Conservation (phyloP, 2,329 filamentous ascomycete genomes). For the Aspergillus brunneoviolaceus region DNA sequence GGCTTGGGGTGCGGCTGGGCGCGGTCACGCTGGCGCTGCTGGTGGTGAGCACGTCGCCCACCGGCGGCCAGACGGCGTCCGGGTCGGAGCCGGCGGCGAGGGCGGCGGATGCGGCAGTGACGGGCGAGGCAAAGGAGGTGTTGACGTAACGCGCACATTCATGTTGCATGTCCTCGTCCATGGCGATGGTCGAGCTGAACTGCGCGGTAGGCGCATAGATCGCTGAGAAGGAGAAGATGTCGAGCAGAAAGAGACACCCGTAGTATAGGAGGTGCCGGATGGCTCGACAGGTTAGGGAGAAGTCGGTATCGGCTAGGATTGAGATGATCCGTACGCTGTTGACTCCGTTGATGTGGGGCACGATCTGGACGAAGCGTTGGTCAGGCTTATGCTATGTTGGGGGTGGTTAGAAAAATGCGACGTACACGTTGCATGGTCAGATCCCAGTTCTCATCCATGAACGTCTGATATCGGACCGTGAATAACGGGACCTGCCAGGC, state of each 20-base stretch:
- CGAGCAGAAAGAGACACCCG: slow-evolving; percentile 82
- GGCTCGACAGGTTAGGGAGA: slow-evolving; percentile 80
- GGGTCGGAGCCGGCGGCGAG: slow-evolving; percentile 26
- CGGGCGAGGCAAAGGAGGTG: slow-evolving; percentile 43
- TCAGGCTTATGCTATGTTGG: not conserved
- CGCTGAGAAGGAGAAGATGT: slow-evolving; percentile 91
- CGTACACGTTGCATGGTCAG: slow-evolving; percentile 52
- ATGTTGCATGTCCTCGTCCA: slow-evolving; percentile 74
- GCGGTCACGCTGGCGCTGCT: slow-evolving; percentile 14
- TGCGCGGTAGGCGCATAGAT: slow-evolving; percentile 83
- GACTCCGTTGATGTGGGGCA: slow-evolving; percentile 85
- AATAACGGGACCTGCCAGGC: slow-evolving; percentile 88
- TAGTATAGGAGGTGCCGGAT: slow-evolving; percentile 91
- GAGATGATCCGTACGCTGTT: slow-evolving; percentile 87
- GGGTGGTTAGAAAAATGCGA: not conserved
- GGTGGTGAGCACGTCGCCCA: slow-evolving; percentile 29
- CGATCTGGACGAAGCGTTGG: slow-evolving; percentile 53
- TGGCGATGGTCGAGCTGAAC: slow-evolving; percentile 71
- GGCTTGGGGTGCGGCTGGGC: slow-evolving; percentile 13
- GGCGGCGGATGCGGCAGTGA: slow-evolving; percentile 22
- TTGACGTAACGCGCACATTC: slow-evolving; percentile 87
- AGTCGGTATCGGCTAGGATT: slow-evolving; percentile 77
- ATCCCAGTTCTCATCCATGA: slow-evolving; percentile 57
- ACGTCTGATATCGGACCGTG: slow-evolving; percentile 55
- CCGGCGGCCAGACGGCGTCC: slow-evolving; percentile 47